Conservation (phyloP, 164 flowering plant species). For the Piper betle region DNA sequence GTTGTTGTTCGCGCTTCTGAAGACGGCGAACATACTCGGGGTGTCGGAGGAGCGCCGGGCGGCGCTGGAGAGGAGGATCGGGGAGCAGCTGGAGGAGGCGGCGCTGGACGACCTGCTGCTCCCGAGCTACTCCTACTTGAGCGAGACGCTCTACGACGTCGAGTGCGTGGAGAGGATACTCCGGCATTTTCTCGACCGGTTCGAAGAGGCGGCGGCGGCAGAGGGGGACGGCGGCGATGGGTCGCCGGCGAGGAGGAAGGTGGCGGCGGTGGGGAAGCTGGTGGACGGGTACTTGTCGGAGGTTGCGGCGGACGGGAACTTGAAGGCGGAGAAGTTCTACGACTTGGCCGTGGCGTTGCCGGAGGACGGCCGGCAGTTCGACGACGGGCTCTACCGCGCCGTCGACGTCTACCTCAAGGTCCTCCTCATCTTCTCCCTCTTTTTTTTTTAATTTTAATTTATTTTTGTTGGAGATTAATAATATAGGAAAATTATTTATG, state of each 20-base stretch:
- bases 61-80: slow-evolving; percentile 59
- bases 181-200: slow-evolving; percentile 29
- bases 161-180: slow-evolving; percentile 70
- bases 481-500: too few species aligned
- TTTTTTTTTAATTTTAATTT: too few species aligned
- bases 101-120: slow-evolving; percentile 67
- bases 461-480: too few species aligned
- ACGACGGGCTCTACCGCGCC: slow-evolving; percentile 90
- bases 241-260: slow-evolving; percentile 30
- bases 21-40: slow-evolving; percentile 60
- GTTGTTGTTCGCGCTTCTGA: slow-evolving; percentile 51
- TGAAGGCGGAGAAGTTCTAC: slow-evolving; percentile 63
- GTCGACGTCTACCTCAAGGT: slow-evolving; percentile 94
- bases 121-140: slow-evolving; percentile 73
- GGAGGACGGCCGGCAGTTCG: slow-evolving; percentile 58
- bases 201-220: slow-evolving; percentile 8
- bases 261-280: slow-evolving; percentile 76
- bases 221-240: slow-evolving; percentile 11
- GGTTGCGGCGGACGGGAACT: slow-evolving; percentile 77
- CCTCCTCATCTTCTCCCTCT: too few species aligned
- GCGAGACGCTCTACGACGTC: slow-evolving; percentile 74
- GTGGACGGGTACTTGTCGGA: slow-evolving; percentile 84
- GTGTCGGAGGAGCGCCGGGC: slow-evolving; percentile 35
- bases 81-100: slow-evolving; percentile 53
- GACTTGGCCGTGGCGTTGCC: slow-evolving; percentile 61